Percentiles rank a stretch among this genome's conserved stretches.
phyloP scores from a whole-genome alignment of 768 basidiomycete species.

The Phanerodontia chrysosporium region DNA sequence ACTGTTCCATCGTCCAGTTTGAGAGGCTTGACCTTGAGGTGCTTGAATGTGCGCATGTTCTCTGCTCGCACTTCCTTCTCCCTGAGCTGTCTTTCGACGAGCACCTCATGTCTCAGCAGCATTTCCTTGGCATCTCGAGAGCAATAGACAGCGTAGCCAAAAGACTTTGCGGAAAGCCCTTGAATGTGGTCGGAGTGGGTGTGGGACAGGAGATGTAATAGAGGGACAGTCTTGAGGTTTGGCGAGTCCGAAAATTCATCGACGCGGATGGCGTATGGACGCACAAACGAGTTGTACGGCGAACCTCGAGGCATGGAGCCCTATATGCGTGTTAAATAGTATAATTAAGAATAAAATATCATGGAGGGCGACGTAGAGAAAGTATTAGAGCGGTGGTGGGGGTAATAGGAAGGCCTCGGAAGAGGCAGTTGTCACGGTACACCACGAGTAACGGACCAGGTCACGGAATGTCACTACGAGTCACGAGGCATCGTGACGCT shows the following conservation, averaged over 20 bases:
- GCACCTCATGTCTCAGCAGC: slow-evolving; percentile 74
- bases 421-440: background rate
- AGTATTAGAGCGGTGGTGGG: background rate
- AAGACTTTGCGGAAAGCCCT: slow-evolving; percentile 73
- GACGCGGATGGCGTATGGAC: slow-evolving; percentile 79
- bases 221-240: slow-evolving; percentile 32
- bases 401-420: too few relatives aligned
- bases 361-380: background rate
- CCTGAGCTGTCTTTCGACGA: slow-evolving; percentile 55
- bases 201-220: slow-evolving; percentile 78
- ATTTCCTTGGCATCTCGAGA: slow-evolving; percentile 84
- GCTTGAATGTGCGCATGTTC: slow-evolving; percentile 56
- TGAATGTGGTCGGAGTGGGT: slow-evolving; percentile 86
- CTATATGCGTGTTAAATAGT: background rate
- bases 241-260: slow-evolving; percentile 65
- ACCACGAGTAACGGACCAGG: background rate
- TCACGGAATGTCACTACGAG: too few relatives aligned
- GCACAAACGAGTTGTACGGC: slow-evolving; percentile 70
- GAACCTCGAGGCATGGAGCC: slow-evolving; percentile 67
- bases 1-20: slow-evolving; percentile 42
- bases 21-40: slow-evolving; percentile 57
- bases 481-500: background rate
- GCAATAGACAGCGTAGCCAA: slow-evolving; percentile 70
- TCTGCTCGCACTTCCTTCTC: slow-evolving; percentile 48
- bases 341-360: background rate